These are phyloP conservation scores for Asterophora parasitica DNA, from an alignment of 768 basidiomycete genomes.

Conservation along the genomic window DNA sequence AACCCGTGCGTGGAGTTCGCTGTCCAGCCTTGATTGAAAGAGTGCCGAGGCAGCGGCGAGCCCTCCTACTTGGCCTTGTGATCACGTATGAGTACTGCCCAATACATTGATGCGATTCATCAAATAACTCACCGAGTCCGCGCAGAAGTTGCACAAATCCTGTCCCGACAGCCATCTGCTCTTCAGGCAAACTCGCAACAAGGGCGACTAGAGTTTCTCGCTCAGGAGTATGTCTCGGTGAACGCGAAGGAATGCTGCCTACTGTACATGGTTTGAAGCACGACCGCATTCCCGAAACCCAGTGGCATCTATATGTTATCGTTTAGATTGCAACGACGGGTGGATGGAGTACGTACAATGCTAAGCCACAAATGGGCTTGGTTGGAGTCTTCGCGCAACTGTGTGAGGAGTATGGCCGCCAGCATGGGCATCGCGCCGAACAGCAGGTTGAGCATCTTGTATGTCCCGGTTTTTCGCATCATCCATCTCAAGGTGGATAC, in stretches of 20 bases:
- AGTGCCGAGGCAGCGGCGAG: constrained; percentile 56
- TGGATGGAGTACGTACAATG: constrained; percentile 22
- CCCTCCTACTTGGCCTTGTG: constrained; percentile 52
- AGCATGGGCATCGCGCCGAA: constrained; percentile 49
- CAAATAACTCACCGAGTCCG: constrained; percentile 39
- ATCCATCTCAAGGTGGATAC: constrained; percentile 27
- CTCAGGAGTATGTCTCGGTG: not conserved
- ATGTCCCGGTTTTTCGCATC: constrained; percentile 49
- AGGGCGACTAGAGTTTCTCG: constrained; percentile 41
- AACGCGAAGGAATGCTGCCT: constrained; percentile 12
- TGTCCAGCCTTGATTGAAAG: constrained; percentile 48
- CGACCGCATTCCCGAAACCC: constrained; percentile 63
- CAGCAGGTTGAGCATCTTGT: constrained; percentile 41
- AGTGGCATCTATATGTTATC: constrained; percentile 41
- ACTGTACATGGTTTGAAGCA: constrained; percentile 59
- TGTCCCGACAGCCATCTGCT: constrained; percentile 51
- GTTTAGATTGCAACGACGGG: no score
- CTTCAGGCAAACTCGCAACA: constrained; percentile 49
- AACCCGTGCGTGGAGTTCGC: constrained; percentile 42
- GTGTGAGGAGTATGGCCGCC: constrained; percentile 35
- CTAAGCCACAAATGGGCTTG: constrained; percentile 43
- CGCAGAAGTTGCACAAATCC: constrained; percentile 59
- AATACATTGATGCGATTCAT: not conserved
- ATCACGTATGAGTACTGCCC: not conserved
- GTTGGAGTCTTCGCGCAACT: constrained; percentile 40